A percentile compares a stretch with the other conserved stretches of the same genome.
Evolutionary conservation across 495 filamentous ascomycete species (phyloP).

Genomic region (Lasiosphaeria hispida): DNA sequence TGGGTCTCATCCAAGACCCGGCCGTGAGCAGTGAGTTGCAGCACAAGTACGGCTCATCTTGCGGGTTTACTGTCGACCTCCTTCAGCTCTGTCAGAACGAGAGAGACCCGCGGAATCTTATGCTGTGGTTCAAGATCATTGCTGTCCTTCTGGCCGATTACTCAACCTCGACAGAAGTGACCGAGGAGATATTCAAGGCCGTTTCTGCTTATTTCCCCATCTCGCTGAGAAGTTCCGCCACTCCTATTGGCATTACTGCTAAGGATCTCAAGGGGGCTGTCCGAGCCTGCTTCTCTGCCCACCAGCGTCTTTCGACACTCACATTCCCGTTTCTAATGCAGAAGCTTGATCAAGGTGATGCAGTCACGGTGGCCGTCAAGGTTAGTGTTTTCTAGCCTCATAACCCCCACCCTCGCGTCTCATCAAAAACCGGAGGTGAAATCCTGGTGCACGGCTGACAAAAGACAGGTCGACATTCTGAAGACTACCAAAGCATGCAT

Average conservation of each 20-base stretch:
- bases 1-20: constrained; percentile 34
- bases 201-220: constrained; percentile 56
- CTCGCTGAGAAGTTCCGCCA: constrained; percentile 42
- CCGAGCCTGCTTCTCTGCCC: constrained; percentile 47
- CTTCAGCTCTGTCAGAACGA: constrained; percentile 46
- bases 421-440: background rate
- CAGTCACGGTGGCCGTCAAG: constrained; percentile 50
- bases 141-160: constrained; percentile 38
- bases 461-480: constrained; percentile 45
- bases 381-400: background rate
- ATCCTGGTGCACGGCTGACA: background rate
- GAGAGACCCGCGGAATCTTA: constrained; percentile 48
- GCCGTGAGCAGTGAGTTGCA: constrained; percentile 40
- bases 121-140: constrained; percentile 48
- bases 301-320: constrained; percentile 35
- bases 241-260: constrained; percentile 43
- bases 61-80: constrained; percentile 40
- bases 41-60: constrained; percentile 36
- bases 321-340: constrained; percentile 46
- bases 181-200: constrained; percentile 44
- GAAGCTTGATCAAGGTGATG: constrained; percentile 51
- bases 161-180: constrained; percentile 39
- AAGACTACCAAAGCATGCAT: constrained; percentile 48
- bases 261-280: constrained; percentile 48
- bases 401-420: background rate